A percentile compares a stretch with the other conserved stretches of the same genome.
Conservation (phyloP, 23 red algal genomes). For the Cyanidium caldarium region DNA sequence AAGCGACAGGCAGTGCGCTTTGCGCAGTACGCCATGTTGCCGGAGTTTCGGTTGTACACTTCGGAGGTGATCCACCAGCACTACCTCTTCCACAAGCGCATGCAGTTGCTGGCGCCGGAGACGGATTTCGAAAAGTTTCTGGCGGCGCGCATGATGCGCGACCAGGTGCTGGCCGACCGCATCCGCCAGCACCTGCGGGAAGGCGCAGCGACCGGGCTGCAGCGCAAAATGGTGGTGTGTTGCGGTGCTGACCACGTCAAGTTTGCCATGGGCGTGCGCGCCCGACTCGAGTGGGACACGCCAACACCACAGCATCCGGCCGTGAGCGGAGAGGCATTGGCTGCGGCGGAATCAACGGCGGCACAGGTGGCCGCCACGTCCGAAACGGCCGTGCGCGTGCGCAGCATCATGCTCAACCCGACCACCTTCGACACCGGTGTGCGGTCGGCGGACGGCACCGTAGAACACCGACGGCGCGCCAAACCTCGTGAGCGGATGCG, state of each 20-base stretch:
- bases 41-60: not conserved
- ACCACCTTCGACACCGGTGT: conserved; percentile 18
- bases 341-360: no score
- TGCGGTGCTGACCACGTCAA: conserved; percentile 41
- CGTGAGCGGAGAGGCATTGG: no score
- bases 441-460: not conserved
- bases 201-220: conserved; percentile 1
- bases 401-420: conserved; percentile 44
- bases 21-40: not conserved
- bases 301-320: no score
- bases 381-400: conserved; percentile 8
- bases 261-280: conserved; percentile 40
- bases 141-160: conserved; percentile 22
- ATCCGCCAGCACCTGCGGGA: not conserved
- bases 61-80: not conserved
- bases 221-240: conserved; percentile 9
- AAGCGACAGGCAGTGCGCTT: not conserved
- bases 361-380: not conserved
- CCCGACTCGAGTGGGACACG: not conserved
- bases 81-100: not conserved
- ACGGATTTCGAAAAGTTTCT: conserved; percentile 26
- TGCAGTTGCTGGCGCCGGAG: not conserved
- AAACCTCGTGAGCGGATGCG: conserved; percentile 1
- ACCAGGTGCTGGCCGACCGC: conserved; percentile 45
- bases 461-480: conserved; percentile 18